Evolutionary conservation across 371 early-diverging fungal species (phyloP).

Genomic region (Basidiobolus meristosporus): DNA sequence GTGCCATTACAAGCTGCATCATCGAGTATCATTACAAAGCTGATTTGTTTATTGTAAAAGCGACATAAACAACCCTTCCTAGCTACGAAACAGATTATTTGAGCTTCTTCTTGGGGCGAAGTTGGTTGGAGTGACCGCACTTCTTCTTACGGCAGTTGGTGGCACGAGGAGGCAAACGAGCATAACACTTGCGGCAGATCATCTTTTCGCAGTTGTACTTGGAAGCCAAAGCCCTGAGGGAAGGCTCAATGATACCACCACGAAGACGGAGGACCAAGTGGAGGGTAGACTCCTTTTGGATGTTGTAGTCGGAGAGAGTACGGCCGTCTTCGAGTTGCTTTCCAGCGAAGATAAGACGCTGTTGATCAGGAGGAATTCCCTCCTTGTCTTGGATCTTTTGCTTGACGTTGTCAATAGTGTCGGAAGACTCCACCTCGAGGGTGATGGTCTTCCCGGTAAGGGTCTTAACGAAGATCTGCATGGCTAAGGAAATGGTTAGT

Average conservation of each 20-base stretch:
- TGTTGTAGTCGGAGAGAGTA: constrained; percentile 51
- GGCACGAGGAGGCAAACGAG: constrained; percentile 97
- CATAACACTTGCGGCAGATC: constrained; percentile 99
- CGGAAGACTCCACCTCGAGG: constrained; percentile 91
- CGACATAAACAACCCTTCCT: no score
- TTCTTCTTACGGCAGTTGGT: constrained; percentile 99
- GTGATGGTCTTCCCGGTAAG: constrained; percentile 97
- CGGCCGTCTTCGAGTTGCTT: constrained; percentile 71
- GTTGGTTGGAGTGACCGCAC: constrained; percentile 98
- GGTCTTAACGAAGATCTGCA: constrained; percentile 95
- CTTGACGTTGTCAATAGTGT: constrained; percentile 94
- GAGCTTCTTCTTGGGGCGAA: constrained; percentile 94
- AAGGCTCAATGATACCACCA: constrained; percentile 94
- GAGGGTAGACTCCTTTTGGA: constrained; percentile 92
- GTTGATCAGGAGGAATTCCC: constrained; percentile 76
- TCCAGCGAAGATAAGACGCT: constrained; percentile 67
- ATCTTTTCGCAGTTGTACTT: constrained; percentile 99
- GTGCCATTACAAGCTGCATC: no score
- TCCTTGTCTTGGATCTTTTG: constrained; percentile 98
- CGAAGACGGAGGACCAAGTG: constrained; percentile 97
- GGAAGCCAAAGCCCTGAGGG: constrained; percentile 90
- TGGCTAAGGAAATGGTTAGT: constrained; percentile 1
- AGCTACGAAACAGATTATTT: constrained; percentile 6
- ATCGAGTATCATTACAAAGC: no score
- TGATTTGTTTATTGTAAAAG: no score